Conservation (phyloP, 1,284 basidiomycete genomes). For the Rhizopogon parksii region DNA sequence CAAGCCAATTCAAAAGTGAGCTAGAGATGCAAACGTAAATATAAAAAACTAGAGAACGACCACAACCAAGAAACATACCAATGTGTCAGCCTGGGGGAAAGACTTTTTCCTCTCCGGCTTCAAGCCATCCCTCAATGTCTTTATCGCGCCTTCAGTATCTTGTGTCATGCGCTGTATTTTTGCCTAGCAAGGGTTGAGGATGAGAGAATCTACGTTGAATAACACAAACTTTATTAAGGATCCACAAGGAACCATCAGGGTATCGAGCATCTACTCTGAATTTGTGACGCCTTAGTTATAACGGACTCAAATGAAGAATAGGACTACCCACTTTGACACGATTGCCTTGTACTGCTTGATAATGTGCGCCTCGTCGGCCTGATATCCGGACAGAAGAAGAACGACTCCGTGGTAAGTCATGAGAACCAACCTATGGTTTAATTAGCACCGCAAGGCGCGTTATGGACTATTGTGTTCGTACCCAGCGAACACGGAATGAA, state of each 20-base stretch:
- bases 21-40: slow-evolving; percentile 27
- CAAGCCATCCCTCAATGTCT: slow-evolving; percentile 54
- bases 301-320: neutral
- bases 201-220: neutral
- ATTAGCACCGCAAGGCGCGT: neutral
- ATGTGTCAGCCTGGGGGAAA: slow-evolving; percentile 66
- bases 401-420: slow-evolving; percentile 75
- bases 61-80: slow-evolving; percentile 35
- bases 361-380: slow-evolving; percentile 62
- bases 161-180: slow-evolving; percentile 68
- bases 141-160: slow-evolving; percentile 57
- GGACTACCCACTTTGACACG: slow-evolving; percentile 44
- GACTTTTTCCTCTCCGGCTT: slow-evolving; percentile 40
- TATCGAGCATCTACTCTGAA: slow-evolving; percentile 48
- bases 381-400: slow-evolving; percentile 62
- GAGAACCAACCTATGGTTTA: slow-evolving; percentile 48
- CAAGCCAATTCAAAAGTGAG: slow-evolving; percentile 73
- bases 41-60: neutral
- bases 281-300: neutral
- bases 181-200: slow-evolving; percentile 37
- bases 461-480: slow-evolving; percentile 24
- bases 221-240: slow-evolving; percentile 56
- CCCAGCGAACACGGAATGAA: slow-evolving; percentile 71
- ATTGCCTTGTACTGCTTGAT: slow-evolving; percentile 56
- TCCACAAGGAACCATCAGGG: slow-evolving; percentile 68